Evolutionary conservation across 129 eudicot species (phyloP).

Genomic region (Gnaphalium uliginosum): DNA sequence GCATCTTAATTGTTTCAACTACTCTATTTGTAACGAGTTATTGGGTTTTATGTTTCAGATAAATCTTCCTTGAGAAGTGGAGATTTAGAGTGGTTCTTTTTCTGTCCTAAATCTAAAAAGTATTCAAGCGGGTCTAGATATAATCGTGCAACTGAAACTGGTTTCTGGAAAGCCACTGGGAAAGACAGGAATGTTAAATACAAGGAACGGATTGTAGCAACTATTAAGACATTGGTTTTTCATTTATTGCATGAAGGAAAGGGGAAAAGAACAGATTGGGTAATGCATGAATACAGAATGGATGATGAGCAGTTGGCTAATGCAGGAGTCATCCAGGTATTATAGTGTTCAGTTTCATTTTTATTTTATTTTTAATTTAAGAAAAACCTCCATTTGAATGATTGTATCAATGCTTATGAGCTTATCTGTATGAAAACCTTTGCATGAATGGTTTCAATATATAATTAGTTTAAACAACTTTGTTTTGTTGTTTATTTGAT

Average conservation of each 20-base stretch:
- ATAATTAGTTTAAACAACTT: too few species aligned
- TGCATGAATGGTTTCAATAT: slow-evolving; percentile 6
- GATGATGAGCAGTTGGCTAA: slow-evolving; percentile 47
- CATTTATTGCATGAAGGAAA: slow-evolving; percentile 59
- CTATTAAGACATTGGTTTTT: slow-evolving; percentile 66
- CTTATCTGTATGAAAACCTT: background rate
- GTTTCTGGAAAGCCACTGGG: slow-evolving; percentile 89
- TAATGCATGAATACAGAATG: slow-evolving; percentile 65
- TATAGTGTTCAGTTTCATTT: background rate
- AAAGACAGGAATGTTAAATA: slow-evolving; percentile 56
- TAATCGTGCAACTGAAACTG: slow-evolving; percentile 64
- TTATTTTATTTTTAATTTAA: too few species aligned
- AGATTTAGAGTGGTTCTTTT: slow-evolving; percentile 79
- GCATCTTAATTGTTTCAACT: background rate
- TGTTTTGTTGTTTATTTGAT: background rate
- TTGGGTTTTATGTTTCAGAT: slow-evolving; percentile 39
- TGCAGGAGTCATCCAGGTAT: slow-evolving; percentile 58
- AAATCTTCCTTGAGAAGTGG: slow-evolving; percentile 55
- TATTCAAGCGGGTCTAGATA: slow-evolving; percentile 59
- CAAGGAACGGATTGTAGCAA: slow-evolving; percentile 49
- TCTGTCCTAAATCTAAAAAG: slow-evolving; percentile 69
- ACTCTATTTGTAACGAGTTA: background rate
- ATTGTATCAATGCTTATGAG: background rate
- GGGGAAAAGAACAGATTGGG: slow-evolving; percentile 85
- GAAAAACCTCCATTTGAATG: background rate